Evolutionary conservation across 2,329 filamentous ascomycete species (phyloP).

Genomic region (Clonostachys solani): DNA sequence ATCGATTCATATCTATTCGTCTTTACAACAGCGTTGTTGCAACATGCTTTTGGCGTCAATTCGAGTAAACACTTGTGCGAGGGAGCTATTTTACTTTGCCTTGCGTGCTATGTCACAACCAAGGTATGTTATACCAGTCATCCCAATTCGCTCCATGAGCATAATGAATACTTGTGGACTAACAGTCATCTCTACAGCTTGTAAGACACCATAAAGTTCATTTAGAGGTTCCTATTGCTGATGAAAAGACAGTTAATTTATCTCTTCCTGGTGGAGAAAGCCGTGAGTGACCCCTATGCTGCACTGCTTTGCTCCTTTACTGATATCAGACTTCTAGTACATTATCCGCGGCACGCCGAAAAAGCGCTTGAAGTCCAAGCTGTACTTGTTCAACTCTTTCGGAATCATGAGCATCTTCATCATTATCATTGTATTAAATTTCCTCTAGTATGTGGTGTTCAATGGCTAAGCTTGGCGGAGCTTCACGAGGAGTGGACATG

Average conservation of each 20-base stretch:
- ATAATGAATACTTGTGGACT: neutral
- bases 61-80: constrained; percentile 45
- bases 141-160: neutral
- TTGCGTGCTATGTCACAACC: constrained; percentile 58
- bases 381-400: constrained; percentile 59
- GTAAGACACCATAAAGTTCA: too few species aligned
- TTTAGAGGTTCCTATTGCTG: too few species aligned
- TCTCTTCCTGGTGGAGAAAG: constrained; percentile 61
- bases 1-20: constrained; percentile 57
- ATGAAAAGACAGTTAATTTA: constrained; percentile 43
- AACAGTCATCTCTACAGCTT: too few species aligned
- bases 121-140: constrained; percentile 39
- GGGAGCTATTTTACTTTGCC: constrained; percentile 54
- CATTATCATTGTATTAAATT: constrained; percentile 51
- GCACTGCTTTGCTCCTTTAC: too few species aligned
- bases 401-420: constrained; percentile 45
- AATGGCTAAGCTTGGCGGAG: neutral
- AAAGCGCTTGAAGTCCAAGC: constrained; percentile 46
- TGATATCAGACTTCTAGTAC: constrained; percentile 29
- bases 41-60: constrained; percentile 53
- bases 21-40: constrained; percentile 49
- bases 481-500: neutral
- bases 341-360: constrained; percentile 52
- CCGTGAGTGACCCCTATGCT: constrained; percentile 29
- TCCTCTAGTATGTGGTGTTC: constrained; percentile 48